Conservation (phyloP, 768 basidiomycete genomes). For the Wakefieldia striispora region DNA sequence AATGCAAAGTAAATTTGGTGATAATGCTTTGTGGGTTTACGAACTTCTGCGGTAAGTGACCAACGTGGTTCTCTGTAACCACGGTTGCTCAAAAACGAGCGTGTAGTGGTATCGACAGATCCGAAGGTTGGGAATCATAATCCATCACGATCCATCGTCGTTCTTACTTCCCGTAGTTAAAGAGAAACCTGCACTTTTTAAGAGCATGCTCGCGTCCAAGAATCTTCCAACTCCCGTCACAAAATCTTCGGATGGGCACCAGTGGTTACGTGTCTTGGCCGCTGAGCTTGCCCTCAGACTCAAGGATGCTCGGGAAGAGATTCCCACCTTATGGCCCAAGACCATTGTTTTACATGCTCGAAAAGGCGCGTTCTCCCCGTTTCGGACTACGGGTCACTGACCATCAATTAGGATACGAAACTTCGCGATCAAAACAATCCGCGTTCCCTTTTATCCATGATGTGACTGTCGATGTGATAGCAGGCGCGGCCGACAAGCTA, state of each 20-base stretch:
- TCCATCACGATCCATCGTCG: background rate
- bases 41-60: constrained; percentile 74
- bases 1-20: constrained; percentile 78
- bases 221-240: constrained; percentile 81
- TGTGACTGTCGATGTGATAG: constrained; percentile 73
- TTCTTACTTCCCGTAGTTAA: constrained; percentile 58
- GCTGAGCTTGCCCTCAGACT: constrained; percentile 87
- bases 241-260: constrained; percentile 69
- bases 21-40: constrained; percentile 87
- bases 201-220: constrained; percentile 97
- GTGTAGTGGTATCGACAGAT: constrained; percentile 77
- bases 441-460: constrained; percentile 82
- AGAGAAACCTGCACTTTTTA: constrained; percentile 73
- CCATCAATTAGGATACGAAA: constrained; percentile 55
- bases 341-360: constrained; percentile 78
- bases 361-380: constrained; percentile 48
- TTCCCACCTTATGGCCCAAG: constrained; percentile 87
- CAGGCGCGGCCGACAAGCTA: constrained; percentile 71
- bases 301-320: constrained; percentile 71
- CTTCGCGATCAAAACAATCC: constrained; percentile 75
- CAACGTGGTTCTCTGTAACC: background rate
- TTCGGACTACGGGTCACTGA: background rate
- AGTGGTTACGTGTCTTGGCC: constrained; percentile 90
- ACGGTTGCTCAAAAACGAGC: background rate
- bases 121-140: constrained; percentile 59